Base-by-base conservation (phyloP, 148 eudicot genomes). In the Vaccinium vitisidaea region DNA sequence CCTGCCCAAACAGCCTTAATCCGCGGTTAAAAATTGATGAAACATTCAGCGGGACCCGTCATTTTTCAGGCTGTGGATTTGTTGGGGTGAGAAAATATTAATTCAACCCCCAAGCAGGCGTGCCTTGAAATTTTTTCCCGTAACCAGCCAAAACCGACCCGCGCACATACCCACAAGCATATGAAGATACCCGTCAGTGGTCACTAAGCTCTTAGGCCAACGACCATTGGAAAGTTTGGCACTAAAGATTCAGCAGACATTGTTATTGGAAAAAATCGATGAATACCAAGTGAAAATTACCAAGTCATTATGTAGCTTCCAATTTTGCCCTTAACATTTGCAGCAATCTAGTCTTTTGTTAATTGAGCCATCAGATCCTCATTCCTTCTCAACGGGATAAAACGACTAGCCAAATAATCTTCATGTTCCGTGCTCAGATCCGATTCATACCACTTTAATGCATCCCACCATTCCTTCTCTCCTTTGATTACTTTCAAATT, bases 381-480 rank as follows among this genome's bases (percentile, higher is more conserved):
- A 14, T 39, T 46, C 71, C 54, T 58, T 15, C 25, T 15, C 12
- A 85, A 56, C 27, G 71, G 80, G 54, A 81, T 46, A 58, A 85
- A 85, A 30, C 10, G 6, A 13, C 77, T 0, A 43, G 25, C 54
- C 73, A 83, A 76, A 54, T 74, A 11, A 74, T 83, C 81, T 73
- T 58, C 67, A 21, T 58, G 43, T 50, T 21, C 52, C 5, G 8
- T 52, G 39, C 11, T 73, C 9, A 32, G 9, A 6, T 70, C 50
- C 12, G 79, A 69, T 27, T 85, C 53, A 2, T 74, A 50, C 83
- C 83, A 81, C 80, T 69, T 56, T 15, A 81, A 75, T 30, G 84
- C 36, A 0, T 82, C 84, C 87, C 87, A 85, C 84, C 87, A 85
- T 13, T 85, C 81, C 52, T 36, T 61, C 71, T 81, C 87, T 75